Percentiles rank a stretch among this genome's conserved stretches.
Conservation (phyloP, 257 asterid genomes). For the Solanum etuberosum region DNA sequence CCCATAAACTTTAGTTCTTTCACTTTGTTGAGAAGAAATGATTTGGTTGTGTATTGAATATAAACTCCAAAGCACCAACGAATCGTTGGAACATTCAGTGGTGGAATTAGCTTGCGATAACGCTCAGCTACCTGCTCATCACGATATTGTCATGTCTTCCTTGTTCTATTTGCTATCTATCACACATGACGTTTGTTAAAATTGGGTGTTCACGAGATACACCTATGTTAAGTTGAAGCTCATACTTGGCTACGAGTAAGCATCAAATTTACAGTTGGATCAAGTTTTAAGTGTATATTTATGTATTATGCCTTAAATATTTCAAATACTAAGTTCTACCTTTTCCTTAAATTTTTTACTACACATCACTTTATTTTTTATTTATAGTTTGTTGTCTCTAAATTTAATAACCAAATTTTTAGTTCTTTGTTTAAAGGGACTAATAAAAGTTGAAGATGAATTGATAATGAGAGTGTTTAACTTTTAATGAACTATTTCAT, state of each 20-base stretch:
- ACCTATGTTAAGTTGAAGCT: no score
- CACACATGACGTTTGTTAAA: neutral
- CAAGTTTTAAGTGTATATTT: neutral
- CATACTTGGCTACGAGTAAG: no score
- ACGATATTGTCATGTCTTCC: no score
- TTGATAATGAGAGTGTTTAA: neutral
- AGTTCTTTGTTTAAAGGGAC: neutral
- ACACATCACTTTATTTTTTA: neutral
- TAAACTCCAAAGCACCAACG: neutral
- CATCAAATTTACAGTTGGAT: no score
- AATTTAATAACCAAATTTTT: neutral
- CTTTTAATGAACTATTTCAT: neutral
- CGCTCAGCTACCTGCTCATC: neutral
- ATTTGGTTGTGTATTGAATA: neutral
- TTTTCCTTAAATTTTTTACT: neutral
- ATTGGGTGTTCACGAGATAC: no score
- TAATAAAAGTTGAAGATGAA: neutral
- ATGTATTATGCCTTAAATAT: neutral
- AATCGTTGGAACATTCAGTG: no score
- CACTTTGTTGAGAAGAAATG: neutral
- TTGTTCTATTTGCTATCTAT: no score
- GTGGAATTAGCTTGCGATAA: neutral
- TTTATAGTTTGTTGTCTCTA: neutral
- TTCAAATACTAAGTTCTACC: neutral
- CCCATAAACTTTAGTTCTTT: neutral